Base-by-base conservation (phyloP, 73 alveolate species). In the Uronychia setigera region DNA sequence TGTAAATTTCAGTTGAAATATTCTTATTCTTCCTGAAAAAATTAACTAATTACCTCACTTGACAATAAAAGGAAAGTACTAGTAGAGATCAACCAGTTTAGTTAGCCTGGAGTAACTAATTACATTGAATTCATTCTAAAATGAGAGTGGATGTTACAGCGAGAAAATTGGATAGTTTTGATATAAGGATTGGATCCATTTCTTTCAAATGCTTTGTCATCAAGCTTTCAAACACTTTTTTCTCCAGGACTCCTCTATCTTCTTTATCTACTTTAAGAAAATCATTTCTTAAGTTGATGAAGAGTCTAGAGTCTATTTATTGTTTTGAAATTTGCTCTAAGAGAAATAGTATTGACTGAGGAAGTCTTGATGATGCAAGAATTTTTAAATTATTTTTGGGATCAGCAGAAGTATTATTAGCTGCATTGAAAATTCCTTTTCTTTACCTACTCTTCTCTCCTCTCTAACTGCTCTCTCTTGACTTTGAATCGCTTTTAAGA, bases 1-100 rank as follows among this genome's bases (percentile, higher is more conserved):
- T 29, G 57, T 85, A 78, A 1, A 85, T 85, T 31, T 60, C 30
- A 27, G 85, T 75, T 28, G 91, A 85, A 19, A 67, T 59, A 81
- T 85, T 85, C 31, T 78, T 85, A 31, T 85, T 86, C 59, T 78
- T 76, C 86, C 67, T 46, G 19, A 19, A 46, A 46, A 11, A 19
- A 46, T 5, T 5, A 5, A 46, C n/a, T n/a, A n/a, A n/a, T n/a
- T 46, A 19, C 19, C 67, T 46, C 19, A 46, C 67, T 85, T 85
- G 0, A 85, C 86, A 30, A 85, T 85, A 32, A 85, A 32, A 0
- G 91, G 91, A 59, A 74, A 85, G 32, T 32, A 85, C 60, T 85
- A 58, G 76, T 57, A 85, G 75, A 78, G 86, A 31, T 85, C 91
- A 14, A 85, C 77, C 28, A 85, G 29, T 1, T 78, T 77, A 31